Evolutionary conservation across 352 stramenopile species (phyloP), one percentile per base, ranked within the genome.

Genomic region (Globisporangium middletonii): DNA sequence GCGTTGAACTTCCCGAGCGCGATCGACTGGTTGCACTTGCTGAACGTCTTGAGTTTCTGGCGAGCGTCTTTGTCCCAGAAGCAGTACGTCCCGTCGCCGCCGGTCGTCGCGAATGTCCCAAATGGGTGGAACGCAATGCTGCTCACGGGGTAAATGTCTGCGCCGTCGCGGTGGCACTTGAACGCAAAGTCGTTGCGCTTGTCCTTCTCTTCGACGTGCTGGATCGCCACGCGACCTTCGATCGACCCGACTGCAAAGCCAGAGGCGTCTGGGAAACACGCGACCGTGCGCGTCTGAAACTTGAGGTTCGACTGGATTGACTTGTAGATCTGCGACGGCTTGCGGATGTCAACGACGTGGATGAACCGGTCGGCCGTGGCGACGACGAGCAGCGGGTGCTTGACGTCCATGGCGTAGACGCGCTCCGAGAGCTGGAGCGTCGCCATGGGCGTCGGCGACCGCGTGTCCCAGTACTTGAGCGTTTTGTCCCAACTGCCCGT

Each of bases 51-150:
- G 53, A 99, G 84, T 59, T 96, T 88, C 72, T 99, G 94, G 37
- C 97, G 97, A 19, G 94, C 97, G 65, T 99, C 95, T 75, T 98
- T 98, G 79, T 99, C 96, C 97, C 97, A 99, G 75, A 99, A 99
- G 69, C 95, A 98, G 60, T 97, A 98, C 43, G 96, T 93, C 50
- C 95, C 95, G 67, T 99, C 96, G 28, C 83, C 80, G 15, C 97
- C 97, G 6, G 96, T 91, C 15, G 97, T 99, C 2, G 95, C 87
- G 72, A 99, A 98, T n/a, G 94, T 99, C 38, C 95, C 95, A 63
- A 91, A 88, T 35, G 79, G 76, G 68, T 98, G 91, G 69, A 98
- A 98, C 52, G 77, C 69, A 55, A 98, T 91, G 45, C 64, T 88
- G 69, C 91, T 97, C 19, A 98, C 88, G 1, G 86, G 78, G 59